phyloP scores from a whole-genome alignment of 306 rosid species.

The Vigna mungo region DNA sequence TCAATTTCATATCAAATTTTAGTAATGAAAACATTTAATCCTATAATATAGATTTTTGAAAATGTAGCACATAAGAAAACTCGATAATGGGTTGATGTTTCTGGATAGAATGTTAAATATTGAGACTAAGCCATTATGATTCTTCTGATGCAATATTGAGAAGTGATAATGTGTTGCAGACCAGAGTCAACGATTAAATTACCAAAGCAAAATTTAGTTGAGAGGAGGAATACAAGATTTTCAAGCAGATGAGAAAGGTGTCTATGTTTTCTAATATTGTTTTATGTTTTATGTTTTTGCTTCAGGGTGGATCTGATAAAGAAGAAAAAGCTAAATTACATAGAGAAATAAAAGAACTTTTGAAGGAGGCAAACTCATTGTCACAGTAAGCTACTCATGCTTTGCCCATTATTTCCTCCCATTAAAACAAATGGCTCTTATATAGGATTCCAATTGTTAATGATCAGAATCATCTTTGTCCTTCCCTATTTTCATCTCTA shows the following conservation, averaged over 20 bases:
- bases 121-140: no score
- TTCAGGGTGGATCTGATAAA: slow-evolving; percentile 57
- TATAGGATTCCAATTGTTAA: slow-evolving; percentile 15
- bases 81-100: no score
- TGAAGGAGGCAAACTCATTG: slow-evolving; percentile 78
- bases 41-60: not conserved
- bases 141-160: no score
- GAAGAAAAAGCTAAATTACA: slow-evolving; percentile 58
- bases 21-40: no score
- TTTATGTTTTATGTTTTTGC: slow-evolving; percentile 34
- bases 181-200: not conserved
- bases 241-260: not conserved
- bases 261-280: not conserved
- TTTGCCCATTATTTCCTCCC: slow-evolving; percentile 23
- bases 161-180: no score
- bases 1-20: no score
- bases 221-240: no score
- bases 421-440: not conserved
- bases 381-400: slow-evolving; percentile 72
- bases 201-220: not conserved
- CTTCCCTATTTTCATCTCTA: slow-evolving; percentile 1
- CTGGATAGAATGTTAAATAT: no score
- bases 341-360: slow-evolving; percentile 70
- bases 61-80: not conserved
- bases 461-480: not conserved